phyloP scores from a whole-genome alignment of 2,329 filamentous ascomycete genomes.

The Aspergillus pseudotamarii region DNA sequence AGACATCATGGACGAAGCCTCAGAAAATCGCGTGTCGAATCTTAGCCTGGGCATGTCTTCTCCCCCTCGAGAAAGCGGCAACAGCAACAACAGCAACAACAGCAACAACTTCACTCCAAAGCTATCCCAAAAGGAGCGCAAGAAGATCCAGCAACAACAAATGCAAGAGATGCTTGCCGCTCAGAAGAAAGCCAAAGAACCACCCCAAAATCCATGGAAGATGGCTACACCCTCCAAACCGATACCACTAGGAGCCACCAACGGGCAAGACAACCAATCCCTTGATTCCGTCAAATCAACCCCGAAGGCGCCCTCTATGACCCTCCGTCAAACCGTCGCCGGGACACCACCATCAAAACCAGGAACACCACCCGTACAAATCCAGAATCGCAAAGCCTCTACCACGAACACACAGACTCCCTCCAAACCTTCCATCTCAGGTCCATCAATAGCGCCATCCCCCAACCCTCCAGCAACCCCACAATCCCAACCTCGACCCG shows the following conservation, averaged over 20 bases:
- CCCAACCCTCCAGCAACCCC: conserved; percentile 21
- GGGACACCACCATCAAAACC: conserved; percentile 42
- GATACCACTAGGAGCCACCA: conserved; percentile 44
- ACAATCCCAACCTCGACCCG: conserved; percentile 25
- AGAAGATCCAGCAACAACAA: conserved; percentile 75
- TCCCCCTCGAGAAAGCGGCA: conserved; percentile 43
- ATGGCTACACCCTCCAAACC: conserved; percentile 31
- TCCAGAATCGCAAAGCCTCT: conserved; percentile 39
- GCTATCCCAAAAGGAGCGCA: conserved; percentile 89
- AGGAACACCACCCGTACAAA: conserved; percentile 46
- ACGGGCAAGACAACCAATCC: conserved; percentile 13
- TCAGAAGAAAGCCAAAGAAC: conserved; percentile 39
- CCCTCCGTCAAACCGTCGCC: conserved; percentile 63
- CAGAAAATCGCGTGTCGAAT: conserved; percentile 54
- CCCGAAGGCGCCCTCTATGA: conserved; percentile 53
- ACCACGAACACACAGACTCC: conserved; percentile 16
- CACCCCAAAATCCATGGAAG: conserved; percentile 65
- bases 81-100: conserved; percentile 33
- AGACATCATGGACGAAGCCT: conserved; percentile 71
- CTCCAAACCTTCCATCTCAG: conserved; percentile 22
- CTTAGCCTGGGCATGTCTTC: conserved; percentile 56
- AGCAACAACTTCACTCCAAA: conserved; percentile 54
- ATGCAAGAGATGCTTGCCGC: conserved; percentile 45
- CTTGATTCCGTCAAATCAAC: conserved; percentile 29
- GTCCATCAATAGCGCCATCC: conserved; percentile 46